Percentiles rank a stretch among this genome's conserved stretches.
phyloP scores from a whole-genome alignment of 441 rosid genomes.

The Macaranga tanarius region DNA sequence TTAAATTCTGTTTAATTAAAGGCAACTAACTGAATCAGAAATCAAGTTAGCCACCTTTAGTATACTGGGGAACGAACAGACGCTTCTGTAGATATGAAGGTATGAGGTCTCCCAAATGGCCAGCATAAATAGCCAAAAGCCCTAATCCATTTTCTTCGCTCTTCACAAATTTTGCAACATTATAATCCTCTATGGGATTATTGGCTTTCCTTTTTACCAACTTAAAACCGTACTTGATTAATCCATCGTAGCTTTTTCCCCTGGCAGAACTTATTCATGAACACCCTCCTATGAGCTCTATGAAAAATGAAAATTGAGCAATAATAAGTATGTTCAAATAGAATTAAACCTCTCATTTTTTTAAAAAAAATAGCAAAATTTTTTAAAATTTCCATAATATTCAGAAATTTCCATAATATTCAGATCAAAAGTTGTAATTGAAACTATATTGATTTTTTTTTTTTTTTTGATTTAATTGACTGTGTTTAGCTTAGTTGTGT shows the following conservation, averaged over 20 bases:
- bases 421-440: too few relatives aligned
- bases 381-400: too few relatives aligned
- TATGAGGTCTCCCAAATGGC: slow-evolving; percentile 81
- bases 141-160: slow-evolving; percentile 67
- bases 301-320: slow-evolving; percentile 6
- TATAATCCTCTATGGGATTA: slow-evolving; percentile 94
- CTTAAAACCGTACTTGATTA: slow-evolving; percentile 69
- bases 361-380: too few relatives aligned
- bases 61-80: slow-evolving; percentile 72
- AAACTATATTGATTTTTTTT: too few relatives aligned
- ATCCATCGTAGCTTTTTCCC: slow-evolving; percentile 61
- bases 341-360: too few relatives aligned
- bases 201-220: slow-evolving; percentile 83
- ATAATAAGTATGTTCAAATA: too few relatives aligned
- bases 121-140: slow-evolving; percentile 83
- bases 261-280: slow-evolving; percentile 63
- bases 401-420: too few relatives aligned
- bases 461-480: too few relatives aligned
- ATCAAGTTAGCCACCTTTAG: too few relatives aligned
- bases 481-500: too few relatives aligned
- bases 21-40: too few relatives aligned
- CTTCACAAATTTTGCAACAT: slow-evolving; percentile 72
- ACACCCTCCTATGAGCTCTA: slow-evolving; percentile 47
- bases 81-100: slow-evolving; percentile 79
- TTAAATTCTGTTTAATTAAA: too few relatives aligned